Evolutionary conservation across 306 rosid genomes (phyloP), one percentile per base, ranked within the genome.

Genomic region (Prunus armeniaca): DNA sequence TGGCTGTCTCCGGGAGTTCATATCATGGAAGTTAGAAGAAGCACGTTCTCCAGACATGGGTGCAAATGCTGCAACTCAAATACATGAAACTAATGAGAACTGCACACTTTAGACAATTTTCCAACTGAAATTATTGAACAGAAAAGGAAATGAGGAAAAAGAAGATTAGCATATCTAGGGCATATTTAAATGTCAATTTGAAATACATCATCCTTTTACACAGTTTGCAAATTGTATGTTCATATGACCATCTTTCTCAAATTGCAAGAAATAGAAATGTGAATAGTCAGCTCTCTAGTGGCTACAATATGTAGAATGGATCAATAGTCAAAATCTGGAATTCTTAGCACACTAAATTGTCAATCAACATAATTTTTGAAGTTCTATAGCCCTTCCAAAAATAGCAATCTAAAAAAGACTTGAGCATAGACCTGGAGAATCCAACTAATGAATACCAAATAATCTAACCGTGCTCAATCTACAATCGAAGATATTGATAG

Each of bases 11-110:
- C 79, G 72, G 20, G 81, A 52, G 63, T 82, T 82, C 2, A 86
- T 61, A 67, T 84, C 81, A 38, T 22, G 87, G 13, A 52, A 17
- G 65, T 78, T 74, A 38, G 89, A 70, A 73, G 78, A 38, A 60
- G 56, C 46, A 38, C 43, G 10, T 61, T 82, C 87, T 24, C 89
- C 93, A 76, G 81, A 72, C 84, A 92, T 92, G 43, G 96, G 96
- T 41, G 97, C 98, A 88, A 95, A 95, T 73, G 96, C 98, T 95
- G 93, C 86, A 79, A 80, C 58, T 69, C 64, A 18, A 66, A 49
- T 41, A 64, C 43, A 49, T 24, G 41, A 25, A 58, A 18, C 51
- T 52, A 54, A 58, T 67, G 43, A 71, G 57, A 57, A 50, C 24
- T n/a, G 49, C 65, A 41, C 57, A 41, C 46, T 27, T 10, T 46